Evolutionary conservation across 1,139 yeast species (phyloP), one percentile per base, ranked within the genome.

Genomic region (Pichia sp.): DNA sequence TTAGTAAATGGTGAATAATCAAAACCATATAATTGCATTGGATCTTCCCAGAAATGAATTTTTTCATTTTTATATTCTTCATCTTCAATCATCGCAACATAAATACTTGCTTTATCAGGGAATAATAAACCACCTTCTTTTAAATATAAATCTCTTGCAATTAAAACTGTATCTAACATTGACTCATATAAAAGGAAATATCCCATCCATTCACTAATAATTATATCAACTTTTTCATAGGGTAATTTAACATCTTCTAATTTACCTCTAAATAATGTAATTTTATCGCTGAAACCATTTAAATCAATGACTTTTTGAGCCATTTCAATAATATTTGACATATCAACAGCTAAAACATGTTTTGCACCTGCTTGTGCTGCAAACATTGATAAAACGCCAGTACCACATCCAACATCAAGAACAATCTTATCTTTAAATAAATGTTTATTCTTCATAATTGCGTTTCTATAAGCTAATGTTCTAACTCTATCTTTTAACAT

Each of bases 141-240:
- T 61, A 94, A 76, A 65, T 89, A 94, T 65, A 76, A 79, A 69
- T 94, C 99, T 68, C 99, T 80, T 30, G 99, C 99, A 55, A 79
- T 78, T 53, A 94, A 71, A 24, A 94, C 99, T 33, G 98, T 89
- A 65, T 94, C 98, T 65, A 94, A 76, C 99, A 94, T 94, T 52
- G 96, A 86, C 72, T 94, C 99, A 63, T 92, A 94, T 48, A 94
- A 72, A 59, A 94, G 70, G 62, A 94, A 94, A 69, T 94, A 94
- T 22, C 99, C 99, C 99, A 94, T 94, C 99, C 99, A 94, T 69
- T 94, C 99, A 52, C 95, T 82, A 50, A 94, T 84, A 57, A 94
- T 94, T 56, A 94, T 92, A 65, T 94, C 99, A 42, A 94, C 99
- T 61, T 84, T 69, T 41, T 69, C 70, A 51, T 64, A 81, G 38